Base-by-base conservation (phyloP, 352 stramenopile genomes). In the Blastocystis sp. region DNA sequence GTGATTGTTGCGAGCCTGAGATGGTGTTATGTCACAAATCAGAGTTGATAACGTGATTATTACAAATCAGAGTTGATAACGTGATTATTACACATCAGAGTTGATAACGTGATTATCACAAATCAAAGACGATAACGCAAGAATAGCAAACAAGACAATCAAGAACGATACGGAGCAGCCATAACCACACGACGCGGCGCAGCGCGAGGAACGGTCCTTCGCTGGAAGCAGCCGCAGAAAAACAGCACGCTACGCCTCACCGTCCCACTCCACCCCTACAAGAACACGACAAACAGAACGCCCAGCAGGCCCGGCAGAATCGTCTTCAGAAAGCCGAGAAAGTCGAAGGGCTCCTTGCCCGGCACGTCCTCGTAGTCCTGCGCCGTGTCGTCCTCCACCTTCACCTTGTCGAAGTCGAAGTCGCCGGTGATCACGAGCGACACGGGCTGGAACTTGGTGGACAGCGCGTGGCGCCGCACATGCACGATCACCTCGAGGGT, bases 381-480 rank as follows among this genome's bases (percentile, higher is more conserved):
- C 23, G 48, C 56, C 1, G 53, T 82, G 65, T 82, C 74, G 45
- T 82, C 74, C 14, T 48, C 11, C 45, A 82, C 52, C 19, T 52
- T 28, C 34, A 82, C 61, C 14, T 28, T 11, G 48, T 82, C 74
- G 45, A 82, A 65, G 14, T 19, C 2, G 38, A 82, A 82, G 28
- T 34, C 21, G 5, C 74, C 74, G 34, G 74, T 82, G 11, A 82
- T 56, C 23, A 82, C 74, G 48, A 82, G 3, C 14, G 74, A 82
- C 10, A 82, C 53, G 4, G 74, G 74, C 53, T 82, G 66, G 21
- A 38, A 76, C 19, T 56, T 52, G 28, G 59, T 82, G 61, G 34
- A 19, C 34, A 82, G 45, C 7, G 28, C 23, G 28, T 40, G 23
- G 14, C 74, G 59, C 17, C 48, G 34, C 11, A 82, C 61, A 1